Evolutionary conservation across 1,284 basidiomycete genomes (phyloP).

Genomic region (Boletus albobrunnescens): DNA sequence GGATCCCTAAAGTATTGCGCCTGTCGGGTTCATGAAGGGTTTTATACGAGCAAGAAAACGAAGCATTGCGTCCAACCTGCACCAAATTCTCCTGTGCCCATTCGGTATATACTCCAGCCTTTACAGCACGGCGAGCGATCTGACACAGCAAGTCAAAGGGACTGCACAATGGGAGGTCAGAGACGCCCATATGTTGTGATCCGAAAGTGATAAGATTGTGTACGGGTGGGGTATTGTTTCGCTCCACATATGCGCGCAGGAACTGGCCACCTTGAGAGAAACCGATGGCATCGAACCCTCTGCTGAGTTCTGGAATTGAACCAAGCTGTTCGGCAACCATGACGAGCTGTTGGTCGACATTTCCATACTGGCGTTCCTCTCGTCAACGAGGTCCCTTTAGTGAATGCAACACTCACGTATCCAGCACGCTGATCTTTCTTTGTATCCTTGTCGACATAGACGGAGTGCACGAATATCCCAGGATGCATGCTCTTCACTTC

Average conservation of each 20-base stretch:
- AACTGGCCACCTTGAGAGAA: conserved; percentile 95
- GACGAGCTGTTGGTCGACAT: conserved; percentile 70
- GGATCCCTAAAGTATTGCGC: conserved; percentile 96
- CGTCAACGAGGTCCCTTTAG: not conserved
- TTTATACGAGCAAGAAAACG: not conserved
- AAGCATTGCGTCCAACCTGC: conserved; percentile 46
- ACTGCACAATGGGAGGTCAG: conserved; percentile 73
- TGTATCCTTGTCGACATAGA: conserved; percentile 67
- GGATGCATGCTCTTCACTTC: conserved; percentile 71
- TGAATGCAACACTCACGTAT: conserved; percentile 57
- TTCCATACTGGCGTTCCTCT: conserved; percentile 64
- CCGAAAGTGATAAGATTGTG: conserved; percentile 89
- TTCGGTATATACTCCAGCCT: conserved; percentile 72
- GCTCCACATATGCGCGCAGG: conserved; percentile 84
- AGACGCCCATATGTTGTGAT: conserved; percentile 81
- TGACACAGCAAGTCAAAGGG: conserved; percentile 74
- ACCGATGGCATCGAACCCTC: conserved; percentile 88
- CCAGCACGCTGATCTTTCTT: conserved; percentile 75
- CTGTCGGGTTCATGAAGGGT: conserved; percentile 35
- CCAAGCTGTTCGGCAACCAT: conserved; percentile 66
- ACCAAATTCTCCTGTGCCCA: conserved; percentile 84
- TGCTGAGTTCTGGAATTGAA: conserved; percentile 62
- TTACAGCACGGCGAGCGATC: conserved; percentile 68
- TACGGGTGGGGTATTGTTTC: conserved; percentile 74
- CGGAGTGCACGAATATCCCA: conserved; percentile 82